Evolutionary conservation across 2,329 filamentous ascomycete species (phyloP), one percentile per base, ranked within the genome.

Genomic region (Fusarium siculi): DNA sequence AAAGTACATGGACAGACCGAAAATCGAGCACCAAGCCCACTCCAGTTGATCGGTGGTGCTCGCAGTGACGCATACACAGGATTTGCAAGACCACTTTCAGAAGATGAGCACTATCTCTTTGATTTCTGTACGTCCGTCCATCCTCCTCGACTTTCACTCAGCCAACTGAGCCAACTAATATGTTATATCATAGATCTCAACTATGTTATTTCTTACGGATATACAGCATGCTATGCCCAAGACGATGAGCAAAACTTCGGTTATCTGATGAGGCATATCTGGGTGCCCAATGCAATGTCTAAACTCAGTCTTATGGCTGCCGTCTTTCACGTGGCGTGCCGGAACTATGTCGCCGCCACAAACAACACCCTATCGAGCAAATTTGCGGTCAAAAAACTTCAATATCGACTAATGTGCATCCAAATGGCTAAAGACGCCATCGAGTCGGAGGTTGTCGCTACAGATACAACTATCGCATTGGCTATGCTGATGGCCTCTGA

Each of bases 321-420:
- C 5, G 44, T 74, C 21, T 71, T 74, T 9, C 67, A 71, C 1
- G 67, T 74, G 9, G 72, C 72, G 9, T 74, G 72, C 21, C 70
- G 72, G 19, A 71, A 74, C 43, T 74, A 74, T n/a, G 63, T 53
- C 7, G 12, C 37, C 18, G 34, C 39, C 23, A 73, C 58, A 18
- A 63, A 52, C 21, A 74, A 74, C 15, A 49, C n/a, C 2, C 44
- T 61, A 19, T 56, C 63, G 0, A 44, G 39, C 2, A 68, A 28
- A 8, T 68, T 63, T 2, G 37, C 28, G 0, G 15, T 68, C 5
- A 63, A 53, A 19, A 68, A 68, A 3, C 43, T 68, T 3, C 66
- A 68, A 14, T 68, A 68, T 25, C 43, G 56, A 7, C 34, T 68
- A 2, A 62, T 28, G 11, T 68, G 66, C 15, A 37, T 68, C 2